A percentile compares a stretch with the other conserved stretches of the same genome.
These are phyloP conservation scores for Solanum verrucosum DNA, from an alignment of 257 asterid genomes.

Conservation along the genomic window DNA sequence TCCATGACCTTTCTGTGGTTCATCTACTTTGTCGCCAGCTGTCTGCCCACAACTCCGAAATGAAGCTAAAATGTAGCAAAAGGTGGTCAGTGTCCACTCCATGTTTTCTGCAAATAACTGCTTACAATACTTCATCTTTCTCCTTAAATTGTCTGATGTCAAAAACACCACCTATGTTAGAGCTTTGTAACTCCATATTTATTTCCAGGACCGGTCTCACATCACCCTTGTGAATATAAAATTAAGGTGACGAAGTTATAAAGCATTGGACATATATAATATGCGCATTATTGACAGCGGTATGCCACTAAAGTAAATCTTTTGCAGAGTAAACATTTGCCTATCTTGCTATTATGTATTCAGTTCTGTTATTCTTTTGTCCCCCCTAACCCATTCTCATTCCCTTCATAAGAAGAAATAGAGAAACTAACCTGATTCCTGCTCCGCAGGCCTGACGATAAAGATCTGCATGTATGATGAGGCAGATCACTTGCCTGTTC, in stretches of 20 bases:
- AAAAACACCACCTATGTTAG: not conserved
- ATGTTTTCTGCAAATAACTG: not conserved
- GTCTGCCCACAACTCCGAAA: not conserved
- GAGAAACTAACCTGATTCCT: not conserved
- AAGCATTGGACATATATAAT: not conserved
- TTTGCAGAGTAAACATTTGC: not conserved
- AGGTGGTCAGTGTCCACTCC: not conserved
- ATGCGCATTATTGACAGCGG: not conserved
- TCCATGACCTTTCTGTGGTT: not conserved
- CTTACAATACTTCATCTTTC: not conserved
- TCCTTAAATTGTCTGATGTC: not conserved
- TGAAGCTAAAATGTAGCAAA: not conserved
- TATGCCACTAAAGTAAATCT: not conserved
- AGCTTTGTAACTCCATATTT: not conserved
- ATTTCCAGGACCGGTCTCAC: not conserved
- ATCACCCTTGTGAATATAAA: not conserved
- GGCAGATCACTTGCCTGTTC: constrained; percentile 45
- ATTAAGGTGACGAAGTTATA: not conserved
- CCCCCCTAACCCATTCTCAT: not conserved
- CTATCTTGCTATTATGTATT: not conserved
- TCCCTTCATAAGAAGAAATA: not conserved
- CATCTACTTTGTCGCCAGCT: not conserved
- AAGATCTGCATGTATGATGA: constrained; percentile 55
- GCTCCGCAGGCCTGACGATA: constrained; percentile 48
- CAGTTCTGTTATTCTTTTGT: not conserved